Evolutionary conservation across 306 rosid genomes (phyloP), one percentile per base, ranked within the genome.

Genomic region (Fragaria nilgerrensis): DNA sequence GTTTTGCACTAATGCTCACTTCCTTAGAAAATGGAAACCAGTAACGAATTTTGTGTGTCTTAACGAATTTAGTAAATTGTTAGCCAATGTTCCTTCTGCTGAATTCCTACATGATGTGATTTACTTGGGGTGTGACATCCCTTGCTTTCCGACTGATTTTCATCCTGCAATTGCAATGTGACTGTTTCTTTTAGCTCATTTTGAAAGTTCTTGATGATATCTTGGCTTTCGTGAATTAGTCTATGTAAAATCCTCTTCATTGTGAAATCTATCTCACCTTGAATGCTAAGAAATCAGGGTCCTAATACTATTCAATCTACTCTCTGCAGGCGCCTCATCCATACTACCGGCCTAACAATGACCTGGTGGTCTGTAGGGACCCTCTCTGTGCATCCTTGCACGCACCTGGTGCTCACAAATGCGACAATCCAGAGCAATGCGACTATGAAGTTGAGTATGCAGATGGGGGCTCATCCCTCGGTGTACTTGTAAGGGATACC

Each of bases 361-460:
- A 91, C 83, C 82, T 87, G n/a, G 94, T 94, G 62, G 67, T 86
- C 6, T 87, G 94, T 85, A 86, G 77, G 52, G 98, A 91, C 85
- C 93, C 89, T 7, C 79, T 91, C 0, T 94, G 97, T 77, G 80
- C 74, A 64, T 84, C 97, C 50, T 87, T 94, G 84, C 91, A 88
- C 53, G 67, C 89, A 48, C 81, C 79, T 4, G 84, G 81, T 27
- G 75, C 86, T 62, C 85, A 83, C 82, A 78, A 23, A 19, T 94
- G 97, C 48, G 88, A 88, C 32, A 66, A 77, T 56, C 94, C 91
- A 27, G 85, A 80, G 77, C 98, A 92, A 84, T 94, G 98, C 81
- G 93, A 94, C 78, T 92, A 94, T 50, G 93, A 89, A 79, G 83
- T 94, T 83, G 80, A 83, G 81, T 94, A 94, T 82, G 96, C 92